Percentiles rank a stretch among this genome's conserved stretches.
phyloP scores from a whole-genome alignment of 73 alveolate genomes.

The Uronychia setigera region DNA sequence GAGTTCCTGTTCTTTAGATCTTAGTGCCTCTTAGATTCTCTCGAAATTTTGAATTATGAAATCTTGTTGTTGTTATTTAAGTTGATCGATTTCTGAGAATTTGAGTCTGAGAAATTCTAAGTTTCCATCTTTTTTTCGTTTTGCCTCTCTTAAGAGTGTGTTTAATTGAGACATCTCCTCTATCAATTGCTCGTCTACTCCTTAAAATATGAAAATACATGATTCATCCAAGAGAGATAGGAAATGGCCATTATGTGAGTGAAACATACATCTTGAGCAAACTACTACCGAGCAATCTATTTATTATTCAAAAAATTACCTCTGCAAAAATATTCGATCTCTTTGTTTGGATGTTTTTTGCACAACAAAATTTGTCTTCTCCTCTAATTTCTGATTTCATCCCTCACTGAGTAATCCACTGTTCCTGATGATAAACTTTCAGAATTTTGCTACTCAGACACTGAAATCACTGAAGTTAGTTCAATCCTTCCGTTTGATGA shows the following conservation, averaged over 20 bases:
- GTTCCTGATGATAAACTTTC: too few relatives aligned
- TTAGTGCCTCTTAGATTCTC: neutral
- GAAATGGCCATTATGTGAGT: neutral
- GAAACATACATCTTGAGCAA: neutral
- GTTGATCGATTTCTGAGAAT: neutral
- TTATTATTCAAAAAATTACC: neutral
- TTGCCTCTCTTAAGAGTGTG: neutral
- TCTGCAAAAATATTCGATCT: neutral
- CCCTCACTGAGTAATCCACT: too few relatives aligned
- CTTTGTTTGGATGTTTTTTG: neutral
- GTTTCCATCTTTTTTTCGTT: neutral
- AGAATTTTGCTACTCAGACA: too few relatives aligned
- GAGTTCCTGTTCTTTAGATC: neutral
- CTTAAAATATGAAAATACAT: neutral
- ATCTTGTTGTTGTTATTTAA: neutral
- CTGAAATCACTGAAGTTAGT: too few relatives aligned
- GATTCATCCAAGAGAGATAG: neutral
- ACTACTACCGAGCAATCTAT: neutral
- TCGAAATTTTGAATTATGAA: neutral
- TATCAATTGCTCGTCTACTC: neutral
- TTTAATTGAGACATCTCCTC: neutral
- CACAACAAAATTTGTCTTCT: neutral
- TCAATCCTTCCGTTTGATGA: too few relatives aligned
- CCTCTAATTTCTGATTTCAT: too few relatives aligned
- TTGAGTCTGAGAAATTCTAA: neutral